Conservation (phyloP, 1,284 basidiomycete genomes). For the Leccinum subrobustum region DNA sequence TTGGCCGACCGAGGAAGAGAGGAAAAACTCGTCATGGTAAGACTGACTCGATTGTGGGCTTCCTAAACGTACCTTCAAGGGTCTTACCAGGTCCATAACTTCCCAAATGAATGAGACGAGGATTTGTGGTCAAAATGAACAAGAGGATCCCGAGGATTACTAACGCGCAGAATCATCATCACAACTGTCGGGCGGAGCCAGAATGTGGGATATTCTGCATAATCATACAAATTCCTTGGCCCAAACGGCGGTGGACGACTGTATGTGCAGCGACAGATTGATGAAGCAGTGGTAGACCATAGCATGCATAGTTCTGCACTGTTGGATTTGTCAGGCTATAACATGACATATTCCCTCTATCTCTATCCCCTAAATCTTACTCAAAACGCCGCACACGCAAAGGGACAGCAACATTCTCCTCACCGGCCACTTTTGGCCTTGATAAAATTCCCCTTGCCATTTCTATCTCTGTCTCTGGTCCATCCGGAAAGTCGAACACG, state of each 20-base stretch:
- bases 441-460: constrained; percentile 36
- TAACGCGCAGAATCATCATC: not conserved
- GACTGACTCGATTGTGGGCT: not conserved
- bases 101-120: not conserved
- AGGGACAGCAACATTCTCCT: constrained; percentile 41
- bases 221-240: too few relatives aligned
- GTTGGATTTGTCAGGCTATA: too few relatives aligned
- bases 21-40: not conserved
- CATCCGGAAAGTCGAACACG: constrained; percentile 44
- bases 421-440: constrained; percentile 44
- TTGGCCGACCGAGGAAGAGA: not conserved
- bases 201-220: too few relatives aligned
- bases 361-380: not conserved
- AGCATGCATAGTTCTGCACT: too few relatives aligned
- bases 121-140: too few relatives aligned
- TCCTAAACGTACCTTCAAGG: not conserved
- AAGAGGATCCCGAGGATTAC: too few relatives aligned
- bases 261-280: too few relatives aligned
- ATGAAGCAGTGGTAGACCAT: too few relatives aligned
- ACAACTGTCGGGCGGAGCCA: not conserved
- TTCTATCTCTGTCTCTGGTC: constrained; percentile 40
- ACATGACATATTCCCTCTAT: not conserved
- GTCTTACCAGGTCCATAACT: not conserved
- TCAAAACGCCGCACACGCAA: constrained; percentile 35
- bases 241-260: too few relatives aligned